Evolutionary conservation across 495 filamentous ascomycete genomes (phyloP), one percentile per base, ranked within the genome.

Genomic region (Pyronema domesticum): DNA sequence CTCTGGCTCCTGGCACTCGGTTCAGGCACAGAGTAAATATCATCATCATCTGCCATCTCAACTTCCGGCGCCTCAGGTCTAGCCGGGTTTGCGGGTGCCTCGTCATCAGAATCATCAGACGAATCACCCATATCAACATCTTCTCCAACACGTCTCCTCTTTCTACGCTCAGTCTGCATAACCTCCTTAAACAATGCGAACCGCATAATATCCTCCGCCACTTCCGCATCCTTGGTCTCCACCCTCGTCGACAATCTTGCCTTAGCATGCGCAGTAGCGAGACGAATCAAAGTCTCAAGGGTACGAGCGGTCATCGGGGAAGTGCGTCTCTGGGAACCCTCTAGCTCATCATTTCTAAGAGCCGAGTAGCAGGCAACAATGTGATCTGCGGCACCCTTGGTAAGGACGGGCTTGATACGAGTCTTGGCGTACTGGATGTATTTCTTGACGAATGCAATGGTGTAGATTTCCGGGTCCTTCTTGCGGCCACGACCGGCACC

Each of bases 171-270:
- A 59, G 86, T 83, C 67, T 91, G 85, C 17, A 94, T 72, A 14
- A 99, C 80, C 71, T 99, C 91, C 68, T 99, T 99, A 76, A 96
- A 99, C 53, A 99, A 79, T 14, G 91, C 91, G 65, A 95, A 99
- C 23, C 91, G 78, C 37, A 99, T 72, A 60, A 99, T 94, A 14
- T 79, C 73, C 65, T 99, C 89, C 9, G 91, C 91, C 49, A 85
- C 79, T 48, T 86, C 72, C 6, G 89, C 89, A 68, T 99, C 91
- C 50, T 81, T 80, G 64, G 93, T 82, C 46, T 96, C 91, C 0
- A 99, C 91, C n/a, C 85, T 74, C 61, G 81, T 89, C 10, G 87
- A 94, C 7, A 99, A 76, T 5, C 91, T 78, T 8, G 89, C 76
- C 70, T 99, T 99, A 50, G 91, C 93, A 62, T 99, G 91, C 7